phyloP scores from a whole-genome alignment of 2,329 filamentous ascomycete species.

The Penicillium palitans region DNA sequence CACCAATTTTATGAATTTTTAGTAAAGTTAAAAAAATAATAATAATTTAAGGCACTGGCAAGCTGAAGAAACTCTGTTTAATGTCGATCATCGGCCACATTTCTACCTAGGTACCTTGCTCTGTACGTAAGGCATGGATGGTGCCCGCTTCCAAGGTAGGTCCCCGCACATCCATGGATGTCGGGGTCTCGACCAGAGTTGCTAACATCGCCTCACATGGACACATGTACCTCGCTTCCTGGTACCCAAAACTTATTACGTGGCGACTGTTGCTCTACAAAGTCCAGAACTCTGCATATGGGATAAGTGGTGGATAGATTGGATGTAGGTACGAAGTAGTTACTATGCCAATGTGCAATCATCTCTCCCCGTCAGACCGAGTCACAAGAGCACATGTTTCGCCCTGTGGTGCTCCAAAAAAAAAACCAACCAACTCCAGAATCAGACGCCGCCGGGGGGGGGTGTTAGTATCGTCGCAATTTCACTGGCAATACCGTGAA shows the following conservation, averaged over 20 bases:
- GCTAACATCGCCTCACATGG: not conserved
- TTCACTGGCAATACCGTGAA: not conserved
- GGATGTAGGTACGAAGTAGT: not conserved
- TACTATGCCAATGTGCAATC: conserved; percentile 1
- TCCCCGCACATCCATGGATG: not conserved
- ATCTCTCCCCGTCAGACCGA: not conserved
- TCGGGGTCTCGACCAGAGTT: not conserved
- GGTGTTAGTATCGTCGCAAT: conserved; percentile 20
- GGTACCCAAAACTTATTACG: conserved; percentile 1
- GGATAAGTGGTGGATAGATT: conserved; percentile 1
- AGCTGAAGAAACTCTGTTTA: not conserved
- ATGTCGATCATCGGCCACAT: not conserved
- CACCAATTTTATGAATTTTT: too few species aligned
- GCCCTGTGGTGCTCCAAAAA: not conserved
- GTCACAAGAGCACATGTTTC: not conserved
- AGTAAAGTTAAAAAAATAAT: too few species aligned
- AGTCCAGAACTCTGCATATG: not conserved
- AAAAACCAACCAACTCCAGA: conserved; percentile 3
- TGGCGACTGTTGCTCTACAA: conserved; percentile 1
- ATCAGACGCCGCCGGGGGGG: conserved; percentile 6
- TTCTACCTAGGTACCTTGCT: not conserved
- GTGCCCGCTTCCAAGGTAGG: not conserved
- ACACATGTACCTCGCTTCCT: not conserved
- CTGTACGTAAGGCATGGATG: not conserved
- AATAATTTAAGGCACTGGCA: not conserved